Evolutionary conservation across 306 rosid species (phyloP).

Genomic region (Trifolium pratense): DNA sequence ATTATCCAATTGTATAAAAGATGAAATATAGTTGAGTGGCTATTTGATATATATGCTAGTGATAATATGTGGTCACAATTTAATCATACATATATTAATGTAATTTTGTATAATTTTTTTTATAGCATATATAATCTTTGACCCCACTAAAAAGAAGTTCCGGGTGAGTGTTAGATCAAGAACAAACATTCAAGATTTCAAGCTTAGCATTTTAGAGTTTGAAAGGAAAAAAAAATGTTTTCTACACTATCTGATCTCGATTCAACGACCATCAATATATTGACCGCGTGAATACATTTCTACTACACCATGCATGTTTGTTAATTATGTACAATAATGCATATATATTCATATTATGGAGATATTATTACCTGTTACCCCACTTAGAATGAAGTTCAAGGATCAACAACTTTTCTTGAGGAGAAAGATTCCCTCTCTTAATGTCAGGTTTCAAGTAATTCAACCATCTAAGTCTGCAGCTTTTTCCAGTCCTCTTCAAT

Average conservation of each 20-base stretch:
- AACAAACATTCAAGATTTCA: not conserved
- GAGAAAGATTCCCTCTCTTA: conserved; percentile 90
- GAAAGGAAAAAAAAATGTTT: not conserved
- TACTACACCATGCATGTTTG: not conserved
- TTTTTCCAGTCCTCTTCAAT: conserved; percentile 93
- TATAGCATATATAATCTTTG: too few species aligned
- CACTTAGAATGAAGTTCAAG: conserved; percentile 92
- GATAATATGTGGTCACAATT: too few species aligned
- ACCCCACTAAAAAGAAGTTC: too few species aligned
- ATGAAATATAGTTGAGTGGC: too few species aligned
- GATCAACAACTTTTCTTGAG: conserved; percentile 88
- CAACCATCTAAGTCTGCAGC: conserved; percentile 96
- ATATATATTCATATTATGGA: not conserved
- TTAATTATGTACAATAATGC: not conserved
- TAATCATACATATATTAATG: too few species aligned
- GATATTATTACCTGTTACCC: conserved; percentile 75
- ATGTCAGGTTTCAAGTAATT: conserved; percentile 94
- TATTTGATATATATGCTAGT: too few species aligned
- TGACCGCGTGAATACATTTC: not conserved
- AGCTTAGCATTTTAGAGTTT: not conserved
- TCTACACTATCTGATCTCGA: not conserved
- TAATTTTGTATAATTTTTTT: too few species aligned
- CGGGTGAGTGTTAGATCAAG: not conserved
- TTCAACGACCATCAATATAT: not conserved
- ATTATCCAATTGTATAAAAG: too few species aligned